Evolutionary conservation across 1,284 basidiomycete genomes (phyloP), one percentile per base, ranked within the genome.

Genomic region (Sporisorium iseilematis-ciliati): DNA sequence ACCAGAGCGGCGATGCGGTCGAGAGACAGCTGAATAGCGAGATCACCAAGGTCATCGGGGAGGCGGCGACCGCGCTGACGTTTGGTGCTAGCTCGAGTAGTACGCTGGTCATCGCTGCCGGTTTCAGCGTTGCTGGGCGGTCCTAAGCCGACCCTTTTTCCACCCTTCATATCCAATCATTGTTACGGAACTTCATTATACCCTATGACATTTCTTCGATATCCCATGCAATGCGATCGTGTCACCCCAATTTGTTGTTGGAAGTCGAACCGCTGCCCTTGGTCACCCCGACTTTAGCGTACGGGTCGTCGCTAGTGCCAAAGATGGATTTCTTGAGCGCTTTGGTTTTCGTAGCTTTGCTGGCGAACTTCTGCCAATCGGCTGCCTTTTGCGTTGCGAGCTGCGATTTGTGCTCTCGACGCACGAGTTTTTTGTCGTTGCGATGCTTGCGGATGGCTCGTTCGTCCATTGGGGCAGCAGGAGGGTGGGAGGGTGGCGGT

Each of bases 341-440:
- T 93, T 95, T 95, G 87, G 98, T 98, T 65, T 80, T 78, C 10
- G 69, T 65, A 14, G 75, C 78, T 50, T 82, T 80, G 87, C 95
- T 96, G 12, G 95, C 93, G 88, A 99, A 99, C 87, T 94, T 95
- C 87, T 97, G 93, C 96, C 96, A 99, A 21, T 91, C 91, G 74
- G 90, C 90, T 88, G 97, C 93, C 87, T 96, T 96, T 66, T 89
- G 89, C 55, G 89, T 89, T 86, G 95, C 93, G 83, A 96, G 94
- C 84, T 94, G 93, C 10, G 94, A 91, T 86, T 96, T 96, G 20
- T 91, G 90, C 46, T 93, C 92, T 82, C 91, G 91, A 7, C 88
- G 89, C 87, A 95, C 93, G 65, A 94, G 84, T 87, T 97, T 97
- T 88, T 96, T 97, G 87, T 97, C 95, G 82, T 94, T 97, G 88